Evolutionary conservation across 1,284 basidiomycete genomes (phyloP).

Genomic region (Veloboletus limbatus): DNA sequence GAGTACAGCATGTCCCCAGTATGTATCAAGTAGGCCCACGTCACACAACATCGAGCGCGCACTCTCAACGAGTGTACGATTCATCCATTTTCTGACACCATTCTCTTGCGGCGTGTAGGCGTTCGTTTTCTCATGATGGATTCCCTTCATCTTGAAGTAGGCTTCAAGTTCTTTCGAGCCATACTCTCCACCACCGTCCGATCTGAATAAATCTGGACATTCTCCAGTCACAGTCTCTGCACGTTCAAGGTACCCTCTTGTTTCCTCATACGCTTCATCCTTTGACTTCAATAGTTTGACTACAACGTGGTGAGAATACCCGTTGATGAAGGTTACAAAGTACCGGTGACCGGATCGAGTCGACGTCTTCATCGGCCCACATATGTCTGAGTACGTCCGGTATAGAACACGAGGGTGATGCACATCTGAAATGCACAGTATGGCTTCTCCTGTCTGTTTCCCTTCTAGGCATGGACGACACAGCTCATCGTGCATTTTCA

Average conservation of each 20-base stretch:
- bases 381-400: neutral
- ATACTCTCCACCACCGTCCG: neutral
- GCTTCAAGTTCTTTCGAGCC: neutral
- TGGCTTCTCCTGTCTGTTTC: neutral
- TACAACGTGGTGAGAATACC: slow-evolving; percentile 5
- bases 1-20: slow-evolving; percentile 16
- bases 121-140: slow-evolving; percentile 11
- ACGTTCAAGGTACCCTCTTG: slow-evolving; percentile 1
- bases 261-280: neutral
- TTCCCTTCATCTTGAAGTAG: neutral
- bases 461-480: neutral
- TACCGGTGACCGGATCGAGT: neutral
- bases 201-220: neutral
- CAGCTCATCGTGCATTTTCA: neutral
- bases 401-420: too few relatives aligned
- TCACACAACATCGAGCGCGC: neutral
- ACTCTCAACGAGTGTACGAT: neutral
- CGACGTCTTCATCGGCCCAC: neutral
- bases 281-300: slow-evolving; percentile 6
- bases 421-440: too few relatives aligned
- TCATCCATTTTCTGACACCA: slow-evolving; percentile 6
- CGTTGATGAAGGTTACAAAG: slow-evolving; percentile 10
- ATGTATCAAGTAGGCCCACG: neutral
- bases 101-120: slow-evolving; percentile 12
- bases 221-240: neutral